These are phyloP conservation scores for Camillea tinctor DNA, from an alignment of 2,329 filamentous ascomycete genomes.

Conservation along the genomic window DNA sequence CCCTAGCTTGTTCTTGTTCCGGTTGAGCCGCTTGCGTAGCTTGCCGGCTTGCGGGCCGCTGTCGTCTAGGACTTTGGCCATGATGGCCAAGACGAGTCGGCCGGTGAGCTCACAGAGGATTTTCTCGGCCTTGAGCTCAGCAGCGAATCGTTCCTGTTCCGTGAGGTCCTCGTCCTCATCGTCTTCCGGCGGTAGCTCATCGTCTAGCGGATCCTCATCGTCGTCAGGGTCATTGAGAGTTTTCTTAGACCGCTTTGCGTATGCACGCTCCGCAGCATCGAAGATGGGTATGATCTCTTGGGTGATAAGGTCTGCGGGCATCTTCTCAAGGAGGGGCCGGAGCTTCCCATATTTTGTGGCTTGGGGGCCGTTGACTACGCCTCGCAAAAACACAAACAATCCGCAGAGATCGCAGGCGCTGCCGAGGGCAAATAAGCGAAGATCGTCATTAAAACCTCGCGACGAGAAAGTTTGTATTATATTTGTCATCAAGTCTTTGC, in stretches of 20 bases:
- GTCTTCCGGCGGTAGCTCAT: constrained; percentile 61
- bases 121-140: constrained; percentile 76
- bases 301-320: constrained; percentile 61
- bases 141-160: constrained; percentile 58
- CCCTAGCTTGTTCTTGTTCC: constrained; percentile 80
- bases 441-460: constrained; percentile 68
- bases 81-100: constrained; percentile 79
- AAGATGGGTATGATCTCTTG: constrained; percentile 74
- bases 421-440: constrained; percentile 73
- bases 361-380: constrained; percentile 45
- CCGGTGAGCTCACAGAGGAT: constrained; percentile 81
- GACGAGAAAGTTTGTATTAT: constrained; percentile 69
- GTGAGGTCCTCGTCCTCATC: constrained; percentile 54
- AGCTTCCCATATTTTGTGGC: constrained; percentile 54
- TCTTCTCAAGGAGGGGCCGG: constrained; percentile 64
- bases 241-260: constrained; percentile 67
- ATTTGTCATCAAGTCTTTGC: constrained; percentile 58
- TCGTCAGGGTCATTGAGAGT: constrained; percentile 63
- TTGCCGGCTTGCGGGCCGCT: constrained; percentile 58
- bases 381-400: constrained; percentile 71
- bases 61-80: constrained; percentile 71
- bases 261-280: constrained; percentile 71
- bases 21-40: constrained; percentile 68
- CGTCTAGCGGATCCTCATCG: constrained; percentile 70
- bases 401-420: constrained; percentile 80